Percentiles rank a stretch among this genome's conserved stretches.
Evolutionary conservation across 2,329 filamentous ascomycete genomes (phyloP).

Genomic region (Botrytis deweyae): DNA sequence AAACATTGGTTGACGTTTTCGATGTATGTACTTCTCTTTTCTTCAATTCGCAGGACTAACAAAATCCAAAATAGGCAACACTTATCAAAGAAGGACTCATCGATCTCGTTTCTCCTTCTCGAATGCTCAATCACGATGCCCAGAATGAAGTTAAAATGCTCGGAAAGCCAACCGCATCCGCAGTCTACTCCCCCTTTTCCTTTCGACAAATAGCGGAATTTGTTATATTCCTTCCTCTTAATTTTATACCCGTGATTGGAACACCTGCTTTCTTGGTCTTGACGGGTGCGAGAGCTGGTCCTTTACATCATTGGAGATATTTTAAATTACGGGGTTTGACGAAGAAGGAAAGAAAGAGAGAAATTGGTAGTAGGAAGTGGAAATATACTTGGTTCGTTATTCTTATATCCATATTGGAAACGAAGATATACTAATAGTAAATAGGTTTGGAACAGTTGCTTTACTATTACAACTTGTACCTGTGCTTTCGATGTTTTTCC

Average conservation of each 20-base stretch:
- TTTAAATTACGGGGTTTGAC: slow-evolving; percentile 75
- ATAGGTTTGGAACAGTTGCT: slow-evolving; percentile 77
- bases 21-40: slow-evolving; percentile 53
- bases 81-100: slow-evolving; percentile 72
- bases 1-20: slow-evolving; percentile 77
- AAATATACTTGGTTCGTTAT: slow-evolving; percentile 73
- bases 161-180: slow-evolving; percentile 73
- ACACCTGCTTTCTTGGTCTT: slow-evolving; percentile 83
- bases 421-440: slow-evolving; percentile 22
- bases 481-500: slow-evolving; percentile 87
- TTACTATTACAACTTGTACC: slow-evolving; percentile 86
- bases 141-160: slow-evolving; percentile 75
- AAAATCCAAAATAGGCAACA: slow-evolving; percentile 48
- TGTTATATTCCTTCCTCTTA: slow-evolving; percentile 74
- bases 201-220: slow-evolving; percentile 88
- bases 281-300: slow-evolving; percentile 83
- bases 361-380: slow-evolving; percentile 66
- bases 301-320: slow-evolving; percentile 87
- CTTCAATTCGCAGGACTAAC: neutral
- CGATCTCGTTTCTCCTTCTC: slow-evolving; percentile 65
- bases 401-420: neutral
- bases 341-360: slow-evolving; percentile 70
- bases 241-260: slow-evolving; percentile 81
- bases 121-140: slow-evolving; percentile 65
- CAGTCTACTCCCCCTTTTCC: slow-evolving; percentile 85